Conservation (phyloP, 75 land plant species). For the Pinus taeda region DNA sequence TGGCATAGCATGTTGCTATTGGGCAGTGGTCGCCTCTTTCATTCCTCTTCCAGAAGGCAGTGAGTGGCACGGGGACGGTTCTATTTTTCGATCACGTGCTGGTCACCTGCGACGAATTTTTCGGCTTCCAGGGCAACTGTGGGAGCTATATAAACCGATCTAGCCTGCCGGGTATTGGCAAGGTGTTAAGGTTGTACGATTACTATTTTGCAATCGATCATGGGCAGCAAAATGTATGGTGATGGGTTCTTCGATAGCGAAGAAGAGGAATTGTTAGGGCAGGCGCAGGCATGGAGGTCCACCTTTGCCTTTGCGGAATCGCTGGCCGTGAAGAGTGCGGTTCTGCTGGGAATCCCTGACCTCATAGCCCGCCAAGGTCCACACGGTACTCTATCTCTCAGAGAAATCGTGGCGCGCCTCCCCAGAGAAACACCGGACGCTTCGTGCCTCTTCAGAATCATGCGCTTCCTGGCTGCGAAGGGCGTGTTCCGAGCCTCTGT, state of each 20-base stretch:
- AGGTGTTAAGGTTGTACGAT: no score
- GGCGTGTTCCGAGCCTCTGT: slow-evolving; percentile 9
- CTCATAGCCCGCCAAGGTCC: slow-evolving; percentile 27
- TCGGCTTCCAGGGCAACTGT: no score
- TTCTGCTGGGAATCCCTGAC: slow-evolving; percentile 40
- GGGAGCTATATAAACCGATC: no score
- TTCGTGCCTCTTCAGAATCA: slow-evolving; percentile 13
- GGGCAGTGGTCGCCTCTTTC: no score
- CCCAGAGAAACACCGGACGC: slow-evolving; percentile 8
- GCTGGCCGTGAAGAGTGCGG: slow-evolving; percentile 25
- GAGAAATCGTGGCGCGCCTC: slow-evolving; percentile 26
- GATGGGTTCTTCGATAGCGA: not conserved
- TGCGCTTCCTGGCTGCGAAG: no score
- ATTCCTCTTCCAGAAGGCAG: no score
- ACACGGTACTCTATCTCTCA: slow-evolving; percentile 23
- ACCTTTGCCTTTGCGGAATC: slow-evolving; percentile 22
- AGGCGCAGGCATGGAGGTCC: slow-evolving; percentile 18
- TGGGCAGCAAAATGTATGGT: not conserved
- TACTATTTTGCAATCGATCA: no score
- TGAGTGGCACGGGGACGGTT: no score
- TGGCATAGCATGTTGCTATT: no score
- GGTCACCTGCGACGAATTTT: no score
- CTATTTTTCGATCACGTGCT: no score
- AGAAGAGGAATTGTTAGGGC: not conserved
- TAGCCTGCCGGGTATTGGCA: no score